Evolutionary conservation across 306 rosid species (phyloP).

Genomic region (Medicago arabica): DNA sequence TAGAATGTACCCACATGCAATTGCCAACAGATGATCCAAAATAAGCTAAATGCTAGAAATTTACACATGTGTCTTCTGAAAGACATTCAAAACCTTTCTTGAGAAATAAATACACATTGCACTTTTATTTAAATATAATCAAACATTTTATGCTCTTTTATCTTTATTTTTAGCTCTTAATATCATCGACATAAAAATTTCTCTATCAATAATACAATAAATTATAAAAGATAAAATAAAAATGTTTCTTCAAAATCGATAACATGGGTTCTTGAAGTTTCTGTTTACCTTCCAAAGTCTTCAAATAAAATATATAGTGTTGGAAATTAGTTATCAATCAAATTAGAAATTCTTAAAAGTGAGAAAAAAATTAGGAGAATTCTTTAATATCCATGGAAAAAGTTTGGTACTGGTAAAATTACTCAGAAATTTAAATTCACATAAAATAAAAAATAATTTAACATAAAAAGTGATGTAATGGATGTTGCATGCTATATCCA

Average conservation of each 20-base stretch:
- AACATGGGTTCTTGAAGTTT: no score
- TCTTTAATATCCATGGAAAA: no score
- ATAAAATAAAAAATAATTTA: no score
- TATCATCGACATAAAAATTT: neutral
- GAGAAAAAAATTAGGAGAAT: no score
- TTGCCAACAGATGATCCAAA: neutral
- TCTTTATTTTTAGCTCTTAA: neutral
- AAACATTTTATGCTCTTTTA: neutral
- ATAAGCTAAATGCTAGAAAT: neutral
- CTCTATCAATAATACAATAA: neutral
- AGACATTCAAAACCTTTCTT: neutral
- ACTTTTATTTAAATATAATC: neutral
- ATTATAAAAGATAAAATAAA: neutral
- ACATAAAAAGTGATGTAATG: neutral
- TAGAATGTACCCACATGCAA: constrained; percentile 2
- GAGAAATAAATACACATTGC: neutral
- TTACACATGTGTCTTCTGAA: neutral
- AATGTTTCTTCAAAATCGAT: neutral
- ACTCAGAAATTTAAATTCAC: no score
- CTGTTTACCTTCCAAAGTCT: no score
- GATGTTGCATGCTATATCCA: neutral
- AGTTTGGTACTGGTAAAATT: no score
- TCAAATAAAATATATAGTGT: no score
- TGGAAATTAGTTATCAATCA: no score
- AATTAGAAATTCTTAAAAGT: no score